Evolutionary conservation across 1,139 yeast species (phyloP).

Genomic region (Candida tunisiensis): DNA sequence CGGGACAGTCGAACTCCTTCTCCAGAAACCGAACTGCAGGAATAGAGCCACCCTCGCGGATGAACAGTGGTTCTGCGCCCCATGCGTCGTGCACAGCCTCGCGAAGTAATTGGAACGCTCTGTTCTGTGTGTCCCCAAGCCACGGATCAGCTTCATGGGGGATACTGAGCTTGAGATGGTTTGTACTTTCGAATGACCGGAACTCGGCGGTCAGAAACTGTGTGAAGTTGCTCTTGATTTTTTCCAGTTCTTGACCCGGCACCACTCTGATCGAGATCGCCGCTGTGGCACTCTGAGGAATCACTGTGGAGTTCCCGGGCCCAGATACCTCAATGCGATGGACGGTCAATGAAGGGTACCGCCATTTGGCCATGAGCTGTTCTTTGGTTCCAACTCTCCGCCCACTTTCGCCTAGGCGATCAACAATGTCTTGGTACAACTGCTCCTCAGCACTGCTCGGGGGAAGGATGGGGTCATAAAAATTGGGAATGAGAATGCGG

Average conservation of each 20-base stretch:
- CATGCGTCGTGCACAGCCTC: slow-evolving; percentile 39
- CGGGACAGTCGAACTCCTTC: slow-evolving; percentile 67
- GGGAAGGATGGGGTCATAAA: slow-evolving; percentile 47
- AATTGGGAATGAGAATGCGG: slow-evolving; percentile 48
- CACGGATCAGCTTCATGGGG: slow-evolving; percentile 90
- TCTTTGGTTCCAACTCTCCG: too few species aligned
- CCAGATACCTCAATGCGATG: slow-evolving; percentile 81
- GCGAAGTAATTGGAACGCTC: slow-evolving; percentile 48
- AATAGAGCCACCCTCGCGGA: slow-evolving; percentile 94
- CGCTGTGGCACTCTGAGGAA: slow-evolving; percentile 67
- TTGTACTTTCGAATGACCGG: slow-evolving; percentile 33
- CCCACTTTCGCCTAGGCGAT: too few species aligned
- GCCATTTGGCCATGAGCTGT: slow-evolving; percentile 70
- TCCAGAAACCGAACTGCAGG: slow-evolving; percentile 82
- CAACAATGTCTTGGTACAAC: slow-evolving; percentile 44
- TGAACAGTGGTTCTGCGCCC: slow-evolving; percentile 54
- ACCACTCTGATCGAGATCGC: slow-evolving; percentile 73
- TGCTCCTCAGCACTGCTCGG: slow-evolving; percentile 37
- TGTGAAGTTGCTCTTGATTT: slow-evolving; percentile 34
- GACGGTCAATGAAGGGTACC: slow-evolving; percentile 79
- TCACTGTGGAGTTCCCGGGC: slow-evolving; percentile 78
- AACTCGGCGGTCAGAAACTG: slow-evolving; percentile 31
- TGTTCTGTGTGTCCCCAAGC: slow-evolving; percentile 74
- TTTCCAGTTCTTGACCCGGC: slow-evolving; percentile 63
- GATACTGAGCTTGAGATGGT: slow-evolving; percentile 39